Conservation (phyloP, 2,329 filamentous ascomycete genomes). For the Hawksworthiomyces lignivorus region DNA sequence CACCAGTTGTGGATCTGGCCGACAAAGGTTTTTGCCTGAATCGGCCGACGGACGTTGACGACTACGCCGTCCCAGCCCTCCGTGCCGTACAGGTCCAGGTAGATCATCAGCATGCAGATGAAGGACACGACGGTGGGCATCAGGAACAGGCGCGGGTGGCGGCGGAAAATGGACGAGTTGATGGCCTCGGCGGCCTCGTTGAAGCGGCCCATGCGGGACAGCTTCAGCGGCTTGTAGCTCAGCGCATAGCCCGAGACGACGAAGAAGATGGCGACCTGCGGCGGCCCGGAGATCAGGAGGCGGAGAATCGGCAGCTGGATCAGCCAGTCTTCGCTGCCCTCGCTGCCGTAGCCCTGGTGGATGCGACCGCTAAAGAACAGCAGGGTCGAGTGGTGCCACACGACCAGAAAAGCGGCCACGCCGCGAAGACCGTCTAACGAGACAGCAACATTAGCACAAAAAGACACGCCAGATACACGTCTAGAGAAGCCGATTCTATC, state of each 20-base stretch:
- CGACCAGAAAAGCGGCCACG: conserved; percentile 48
- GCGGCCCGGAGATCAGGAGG: conserved; percentile 25
- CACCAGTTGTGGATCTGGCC: conserved; percentile 12
- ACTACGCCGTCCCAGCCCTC: conserved; percentile 10
- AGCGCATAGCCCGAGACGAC: conserved; percentile 35
- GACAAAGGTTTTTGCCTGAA: background rate
- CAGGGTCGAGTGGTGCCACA: conserved; percentile 36
- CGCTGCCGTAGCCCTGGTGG: conserved; percentile 21
- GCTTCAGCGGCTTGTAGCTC: conserved; percentile 17
- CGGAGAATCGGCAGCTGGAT: conserved; percentile 31
- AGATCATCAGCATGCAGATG: conserved; percentile 6
- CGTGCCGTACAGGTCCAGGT: conserved; percentile 12
- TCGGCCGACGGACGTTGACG: conserved; percentile 10
- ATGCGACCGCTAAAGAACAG: conserved; percentile 23
- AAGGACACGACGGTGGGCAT: conserved; percentile 13
- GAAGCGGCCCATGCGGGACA: conserved; percentile 13
- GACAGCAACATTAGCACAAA: conserved; percentile 1
- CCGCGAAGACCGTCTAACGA: conserved; percentile 43
- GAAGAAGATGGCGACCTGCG: conserved; percentile 35
- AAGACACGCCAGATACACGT: too few relatives aligned
- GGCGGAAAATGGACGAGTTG: conserved; percentile 15
- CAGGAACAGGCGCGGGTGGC: conserved; percentile 16
- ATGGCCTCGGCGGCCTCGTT: conserved; percentile 14
- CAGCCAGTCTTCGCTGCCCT: conserved; percentile 11
- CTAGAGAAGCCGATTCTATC: too few relatives aligned